These are phyloP conservation scores for Boletus sp. DNA, from an alignment of 768 basidiomycete genomes.

Conservation along the genomic window DNA sequence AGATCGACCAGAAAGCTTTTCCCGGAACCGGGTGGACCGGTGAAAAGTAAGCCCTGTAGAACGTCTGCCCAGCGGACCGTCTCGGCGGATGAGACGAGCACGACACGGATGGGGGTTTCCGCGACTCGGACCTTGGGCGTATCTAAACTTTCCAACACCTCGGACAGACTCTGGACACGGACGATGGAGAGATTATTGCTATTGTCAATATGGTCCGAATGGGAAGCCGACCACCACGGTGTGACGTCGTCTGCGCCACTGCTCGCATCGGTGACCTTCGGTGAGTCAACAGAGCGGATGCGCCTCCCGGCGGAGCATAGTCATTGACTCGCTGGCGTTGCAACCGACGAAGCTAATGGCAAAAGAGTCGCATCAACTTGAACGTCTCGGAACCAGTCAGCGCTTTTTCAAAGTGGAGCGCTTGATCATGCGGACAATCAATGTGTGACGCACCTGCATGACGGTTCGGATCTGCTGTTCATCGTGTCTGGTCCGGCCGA, in stretches of 20 bases:
- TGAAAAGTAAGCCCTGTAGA: neutral
- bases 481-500: constrained; percentile 48
- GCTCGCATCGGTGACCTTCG: neutral
- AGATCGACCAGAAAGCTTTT: neutral
- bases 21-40: neutral
- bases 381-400: neutral
- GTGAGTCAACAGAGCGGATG: constrained; percentile 17
- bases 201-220: too few species aligned
- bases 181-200: constrained; percentile 8
- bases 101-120: constrained; percentile 2
- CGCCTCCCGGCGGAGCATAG: constrained; percentile 45
- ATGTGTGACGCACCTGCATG: constrained; percentile 35
- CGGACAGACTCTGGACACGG: neutral
- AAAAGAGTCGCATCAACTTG: neutral
- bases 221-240: too few species aligned
- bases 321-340: neutral
- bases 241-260: neutral
- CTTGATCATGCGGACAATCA: neutral
- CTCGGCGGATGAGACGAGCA: too few species aligned
- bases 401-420: neutral
- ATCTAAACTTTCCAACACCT: constrained; percentile 38
- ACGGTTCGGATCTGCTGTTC: constrained; percentile 53
- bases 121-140: constrained; percentile 39
- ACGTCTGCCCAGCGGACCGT: neutral
- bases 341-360: neutral